Conservation (phyloP, 139 green algal genomes). For the Desmodesmus armatus region DNA sequence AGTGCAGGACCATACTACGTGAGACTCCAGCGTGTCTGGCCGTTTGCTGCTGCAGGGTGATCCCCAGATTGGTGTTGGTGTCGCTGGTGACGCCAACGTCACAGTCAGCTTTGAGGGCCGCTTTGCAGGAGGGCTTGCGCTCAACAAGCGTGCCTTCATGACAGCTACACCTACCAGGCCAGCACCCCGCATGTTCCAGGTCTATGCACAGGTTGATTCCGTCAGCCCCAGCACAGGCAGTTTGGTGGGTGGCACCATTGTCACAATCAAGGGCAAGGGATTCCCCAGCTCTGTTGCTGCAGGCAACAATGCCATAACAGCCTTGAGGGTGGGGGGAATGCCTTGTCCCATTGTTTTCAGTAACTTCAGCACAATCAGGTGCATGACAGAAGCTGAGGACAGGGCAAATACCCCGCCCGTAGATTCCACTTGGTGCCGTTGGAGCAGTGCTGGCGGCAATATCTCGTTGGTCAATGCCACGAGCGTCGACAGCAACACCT, state of each 20-base stretch:
- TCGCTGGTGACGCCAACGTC: slow-evolving; percentile 1
- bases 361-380: background rate
- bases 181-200: background rate
- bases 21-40: no score
- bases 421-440: no score
- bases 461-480: background rate
- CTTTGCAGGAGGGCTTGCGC: background rate
- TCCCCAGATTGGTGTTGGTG: slow-evolving; percentile 6
- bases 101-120: background rate
- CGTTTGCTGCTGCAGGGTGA: slow-evolving; percentile 21
- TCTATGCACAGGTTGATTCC: background rate
- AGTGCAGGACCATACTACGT: background rate
- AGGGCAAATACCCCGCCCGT: background rate
- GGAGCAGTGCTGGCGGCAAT: background rate
- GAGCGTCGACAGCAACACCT: background rate
- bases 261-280: background rate
- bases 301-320: slow-evolving; percentile 4
- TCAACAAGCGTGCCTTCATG: background rate
- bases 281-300: background rate
- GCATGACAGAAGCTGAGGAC: background rate
- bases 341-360: slow-evolving; percentile 3
- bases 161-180: background rate
- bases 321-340: background rate
- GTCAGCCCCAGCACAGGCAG: background rate
- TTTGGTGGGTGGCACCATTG: background rate